Base-by-base conservation (phyloP, 768 basidiomycete genomes). In the Tephrocybe rancida region DNA sequence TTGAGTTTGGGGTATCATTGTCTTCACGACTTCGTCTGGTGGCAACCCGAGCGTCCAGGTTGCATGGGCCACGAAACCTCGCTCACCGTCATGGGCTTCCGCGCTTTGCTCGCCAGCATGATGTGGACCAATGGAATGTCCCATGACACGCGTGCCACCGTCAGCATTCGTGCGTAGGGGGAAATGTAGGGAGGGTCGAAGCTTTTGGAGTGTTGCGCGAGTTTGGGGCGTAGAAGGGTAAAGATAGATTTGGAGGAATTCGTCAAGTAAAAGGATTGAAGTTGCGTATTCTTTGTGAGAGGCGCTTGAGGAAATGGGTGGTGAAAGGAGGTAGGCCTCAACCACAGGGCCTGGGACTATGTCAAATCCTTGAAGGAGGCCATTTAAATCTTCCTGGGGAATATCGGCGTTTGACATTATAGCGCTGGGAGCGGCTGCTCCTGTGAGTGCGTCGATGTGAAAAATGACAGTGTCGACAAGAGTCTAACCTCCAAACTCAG, bases 391-490 rank as follows among this genome's bases (percentile, higher is more conserved):
- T 13, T 72, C 70, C 70, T 46, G 61, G 62, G 5, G 70, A 11
- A 52, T 49, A 25, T 54, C 52, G 29, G 35, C 30, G 11, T 53
- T 51, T 7, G 38, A 34, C 6, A 30, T 11, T 25, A 25, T 27
- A 18, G 19, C 25, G 3, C 26, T 47, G 30, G 58, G 45, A 27
- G 54, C 67, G 48, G 89, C 84, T n/a, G 78, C 76, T n/a, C 91
- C 91, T 0, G 87, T 92, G n/a, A 90, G 61, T 1, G 89, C 86
- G 57, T 92, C 80, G 27, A 94, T 70, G 47, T 90, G 87, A 73
- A 89, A 92, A 10, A 89, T 48, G 1, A 90, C 87, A 0, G 89
- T 91, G 55, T 89, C 87, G 7, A 84, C 77, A 38, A 85, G 73
- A 7, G 75, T 67, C 87, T 90, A 54, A 4, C n/a, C 24, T 24